Conservation (phyloP, 352 stramenopile species). For the Phytophthora cajani region DNA sequence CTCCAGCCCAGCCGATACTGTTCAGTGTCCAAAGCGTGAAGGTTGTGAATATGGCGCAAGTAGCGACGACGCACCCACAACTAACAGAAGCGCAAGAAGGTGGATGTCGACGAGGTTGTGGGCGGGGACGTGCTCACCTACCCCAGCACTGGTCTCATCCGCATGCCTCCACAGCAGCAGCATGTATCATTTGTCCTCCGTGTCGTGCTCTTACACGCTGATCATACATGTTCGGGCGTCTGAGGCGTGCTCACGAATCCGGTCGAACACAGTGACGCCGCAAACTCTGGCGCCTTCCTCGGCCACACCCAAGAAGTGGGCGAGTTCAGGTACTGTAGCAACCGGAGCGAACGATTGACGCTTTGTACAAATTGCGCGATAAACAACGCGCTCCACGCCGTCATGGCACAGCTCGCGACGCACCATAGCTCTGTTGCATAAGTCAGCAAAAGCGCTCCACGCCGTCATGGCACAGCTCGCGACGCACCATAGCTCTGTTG, state of each 20-base stretch:
- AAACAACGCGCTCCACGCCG: slow-evolving; percentile 41
- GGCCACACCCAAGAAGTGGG: slow-evolving; percentile 38
- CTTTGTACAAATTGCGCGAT: slow-evolving; percentile 44
- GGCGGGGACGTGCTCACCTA: too few species aligned
- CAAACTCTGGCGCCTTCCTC: slow-evolving; percentile 40
- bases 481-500: slow-evolving; percentile 39
- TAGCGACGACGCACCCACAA: too few species aligned
- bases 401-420: slow-evolving; percentile 41
- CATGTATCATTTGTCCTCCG: too few species aligned
- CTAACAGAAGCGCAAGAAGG: too few species aligned
- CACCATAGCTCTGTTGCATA: slow-evolving; percentile 33
- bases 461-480: slow-evolving; percentile 40
- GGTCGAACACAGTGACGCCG: slow-evolving; percentile 50
- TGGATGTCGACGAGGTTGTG: too few species aligned
- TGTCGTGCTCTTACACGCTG: slow-evolving; percentile 15
- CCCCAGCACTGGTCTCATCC: too few species aligned
- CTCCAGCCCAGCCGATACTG: too few species aligned
- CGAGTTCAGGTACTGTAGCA: slow-evolving; percentile 17
- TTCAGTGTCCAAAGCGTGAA: too few species aligned
- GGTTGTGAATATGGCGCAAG: too few species aligned
- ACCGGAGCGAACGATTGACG: slow-evolving; percentile 33
- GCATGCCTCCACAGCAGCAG: too few species aligned
- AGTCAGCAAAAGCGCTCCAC: slow-evolving; percentile 31
- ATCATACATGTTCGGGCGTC: not conserved
- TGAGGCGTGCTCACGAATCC: slow-evolving; percentile 42